phyloP scores from a whole-genome alignment of 179 eudicot genomes.

The Vitellaria paradoxa region DNA sequence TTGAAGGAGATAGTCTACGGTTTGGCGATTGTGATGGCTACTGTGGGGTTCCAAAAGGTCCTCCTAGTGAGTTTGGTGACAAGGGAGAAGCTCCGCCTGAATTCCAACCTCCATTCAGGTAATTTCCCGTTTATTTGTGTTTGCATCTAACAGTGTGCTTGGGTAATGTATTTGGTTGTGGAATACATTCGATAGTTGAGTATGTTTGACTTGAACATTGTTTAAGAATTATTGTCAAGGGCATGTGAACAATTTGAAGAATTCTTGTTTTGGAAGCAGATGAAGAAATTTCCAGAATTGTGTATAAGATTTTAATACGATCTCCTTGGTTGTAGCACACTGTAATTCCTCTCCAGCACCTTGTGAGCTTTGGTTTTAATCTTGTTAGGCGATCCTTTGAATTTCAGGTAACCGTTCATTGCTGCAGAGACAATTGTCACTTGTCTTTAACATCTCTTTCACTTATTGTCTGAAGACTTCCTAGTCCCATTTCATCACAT shows the following conservation, averaged over 20 bases:
- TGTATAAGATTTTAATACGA: neutral
- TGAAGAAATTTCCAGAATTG: neutral
- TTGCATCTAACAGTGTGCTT: neutral
- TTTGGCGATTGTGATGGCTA: conserved; percentile 85
- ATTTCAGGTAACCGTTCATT: conserved; percentile 66
- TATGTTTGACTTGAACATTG: too few species aligned
- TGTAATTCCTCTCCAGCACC: conserved; percentile 89
- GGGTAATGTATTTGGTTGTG: too few species aligned
- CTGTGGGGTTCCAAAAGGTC: conserved; percentile 86
- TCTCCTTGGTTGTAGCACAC: conserved; percentile 67
- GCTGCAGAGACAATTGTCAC: neutral
- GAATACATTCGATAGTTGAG: too few species aligned
- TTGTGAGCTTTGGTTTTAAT: conserved; percentile 84
- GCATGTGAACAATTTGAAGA: too few species aligned
- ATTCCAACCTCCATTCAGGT: conserved; percentile 83
- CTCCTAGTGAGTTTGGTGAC: conserved; percentile 84
- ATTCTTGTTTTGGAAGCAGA: neutral
- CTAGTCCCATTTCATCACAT: neutral
- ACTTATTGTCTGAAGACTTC: neutral
- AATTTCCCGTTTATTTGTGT: conserved; percentile 8
- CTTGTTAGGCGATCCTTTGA: conserved; percentile 94
- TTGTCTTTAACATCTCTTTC: neutral
- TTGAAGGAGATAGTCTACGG: conserved; percentile 82
- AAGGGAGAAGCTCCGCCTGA: conserved; percentile 94
- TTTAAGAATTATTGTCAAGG: too few species aligned